phyloP scores from a whole-genome alignment of 495 filamentous ascomycete species.

The Lindgomyces ingoldianus region DNA sequence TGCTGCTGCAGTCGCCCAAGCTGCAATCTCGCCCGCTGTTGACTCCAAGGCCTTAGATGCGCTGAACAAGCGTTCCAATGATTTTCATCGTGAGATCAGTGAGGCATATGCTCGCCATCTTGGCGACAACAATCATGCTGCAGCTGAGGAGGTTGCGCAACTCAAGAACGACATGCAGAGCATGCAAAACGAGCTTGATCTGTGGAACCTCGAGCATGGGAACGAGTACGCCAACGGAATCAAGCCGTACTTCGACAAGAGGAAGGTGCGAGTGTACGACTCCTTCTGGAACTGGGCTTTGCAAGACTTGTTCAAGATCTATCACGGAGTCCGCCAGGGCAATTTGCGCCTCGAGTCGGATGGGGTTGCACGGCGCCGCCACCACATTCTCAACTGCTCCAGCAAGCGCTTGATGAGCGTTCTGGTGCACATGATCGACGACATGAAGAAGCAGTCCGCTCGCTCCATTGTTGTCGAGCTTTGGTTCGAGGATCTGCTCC shows the following conservation, averaged over 20 bases:
- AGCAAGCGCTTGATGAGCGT: slow-evolving; percentile 91
- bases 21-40: no score
- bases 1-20: no score
- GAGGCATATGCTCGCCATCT: slow-evolving; percentile 18
- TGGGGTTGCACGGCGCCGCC: slow-evolving; percentile 96
- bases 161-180: slow-evolving; percentile 78
- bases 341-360: slow-evolving; percentile 88
- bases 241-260: slow-evolving; percentile 84
- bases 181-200: slow-evolving; percentile 88
- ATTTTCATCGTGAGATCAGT: slow-evolving; percentile 19
- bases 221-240: slow-evolving; percentile 95
- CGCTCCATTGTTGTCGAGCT: slow-evolving; percentile 90
- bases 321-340: slow-evolving; percentile 97
- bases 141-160: slow-evolving; percentile 14
- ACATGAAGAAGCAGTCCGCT: slow-evolving; percentile 92
- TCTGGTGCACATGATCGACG: slow-evolving; percentile 96
- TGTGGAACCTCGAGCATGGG: slow-evolving; percentile 96
- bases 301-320: slow-evolving; percentile 97
- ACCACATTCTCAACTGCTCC: slow-evolving; percentile 97
- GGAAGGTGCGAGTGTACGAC: slow-evolving; percentile 97
- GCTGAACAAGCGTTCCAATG: slow-evolving; percentile 17
- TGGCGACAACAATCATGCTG: slow-evolving; percentile 4
- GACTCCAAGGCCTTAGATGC: slow-evolving; percentile 25
- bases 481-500: slow-evolving; percentile 86
- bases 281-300: slow-evolving; percentile 99